Percentiles rank a stretch among this genome's conserved stretches.
Evolutionary conservation across 192 early-diverging fungal genomes (phyloP).

Genomic region (Cladochytrium replicatum): DNA sequence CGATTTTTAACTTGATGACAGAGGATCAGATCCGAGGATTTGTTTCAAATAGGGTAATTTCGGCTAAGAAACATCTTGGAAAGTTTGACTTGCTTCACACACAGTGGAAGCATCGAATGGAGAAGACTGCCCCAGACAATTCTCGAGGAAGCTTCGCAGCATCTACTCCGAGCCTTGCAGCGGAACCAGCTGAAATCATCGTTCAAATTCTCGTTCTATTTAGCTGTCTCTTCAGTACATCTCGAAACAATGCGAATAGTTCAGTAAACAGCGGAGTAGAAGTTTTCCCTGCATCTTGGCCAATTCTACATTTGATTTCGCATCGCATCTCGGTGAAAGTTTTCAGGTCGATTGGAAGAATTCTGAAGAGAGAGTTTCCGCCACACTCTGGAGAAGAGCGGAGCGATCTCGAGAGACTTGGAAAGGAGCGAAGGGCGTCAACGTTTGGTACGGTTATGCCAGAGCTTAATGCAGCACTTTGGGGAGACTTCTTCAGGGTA

Average conservation of each 20-base stretch:
- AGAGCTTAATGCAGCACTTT: slow-evolving; percentile 19
- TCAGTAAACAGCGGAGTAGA: too few species aligned
- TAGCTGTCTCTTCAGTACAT: too few species aligned
- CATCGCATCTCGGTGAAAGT: slow-evolving; percentile 21
- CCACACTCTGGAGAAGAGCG: slow-evolving; percentile 12
- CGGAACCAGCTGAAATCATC: too few species aligned
- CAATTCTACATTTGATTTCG: slow-evolving; percentile 22
- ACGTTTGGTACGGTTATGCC: slow-evolving; percentile 1
- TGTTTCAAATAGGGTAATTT: too few species aligned
- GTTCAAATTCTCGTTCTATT: too few species aligned
- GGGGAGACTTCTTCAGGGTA: slow-evolving; percentile 30
- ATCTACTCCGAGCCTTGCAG: too few species aligned
- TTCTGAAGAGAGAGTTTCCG: slow-evolving; percentile 16
- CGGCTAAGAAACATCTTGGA: too few species aligned
- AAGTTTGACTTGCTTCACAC: too few species aligned
- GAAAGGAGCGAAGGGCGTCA: slow-evolving; percentile 2
- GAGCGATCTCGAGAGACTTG: slow-evolving; percentile 1
- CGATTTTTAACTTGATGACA: slow-evolving; percentile 20
- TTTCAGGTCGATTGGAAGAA: slow-evolving; percentile 20
- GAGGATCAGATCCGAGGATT: slow-evolving; percentile 9
- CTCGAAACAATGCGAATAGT: too few species aligned
- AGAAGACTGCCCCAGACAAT: too few species aligned
- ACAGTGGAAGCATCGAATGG: too few species aligned
- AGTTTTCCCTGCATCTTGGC: slow-evolving; percentile 27
- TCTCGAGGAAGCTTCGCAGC: too few species aligned